These are phyloP conservation scores for Silene conica DNA, from an alignment of 148 eudicot genomes.

Conservation along the genomic window DNA sequence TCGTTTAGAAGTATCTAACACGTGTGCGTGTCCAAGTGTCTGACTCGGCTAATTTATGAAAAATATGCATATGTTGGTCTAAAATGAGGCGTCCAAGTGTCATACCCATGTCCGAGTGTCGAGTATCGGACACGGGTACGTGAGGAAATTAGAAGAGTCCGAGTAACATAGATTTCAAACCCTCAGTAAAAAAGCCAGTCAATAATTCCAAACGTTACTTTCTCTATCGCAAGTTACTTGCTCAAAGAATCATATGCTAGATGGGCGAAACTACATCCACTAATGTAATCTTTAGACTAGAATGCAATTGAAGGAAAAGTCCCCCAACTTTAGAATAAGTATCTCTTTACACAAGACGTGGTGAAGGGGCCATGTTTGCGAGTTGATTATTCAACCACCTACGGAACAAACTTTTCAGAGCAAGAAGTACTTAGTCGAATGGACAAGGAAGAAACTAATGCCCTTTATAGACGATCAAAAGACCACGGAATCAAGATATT, in stretches of 20 bases:
- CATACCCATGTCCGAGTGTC: too few relatives aligned
- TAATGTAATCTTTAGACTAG: slow-evolving; percentile 15
- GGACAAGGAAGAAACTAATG: slow-evolving; percentile 11
- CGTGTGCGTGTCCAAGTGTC: too few relatives aligned
- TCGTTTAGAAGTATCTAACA: too few relatives aligned
- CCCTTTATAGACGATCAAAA: slow-evolving; percentile 12
- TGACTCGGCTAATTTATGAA: too few relatives aligned
- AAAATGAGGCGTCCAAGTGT: too few relatives aligned
- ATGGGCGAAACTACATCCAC: slow-evolving; percentile 1
- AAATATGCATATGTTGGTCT: too few relatives aligned
- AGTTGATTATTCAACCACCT: not conserved
- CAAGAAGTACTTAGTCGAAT: slow-evolving; percentile 9
- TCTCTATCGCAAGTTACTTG: slow-evolving; percentile 4
- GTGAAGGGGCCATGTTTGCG: slow-evolving; percentile 11
- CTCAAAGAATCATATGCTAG: slow-evolving; percentile 22
- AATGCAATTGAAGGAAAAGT: slow-evolving; percentile 4
- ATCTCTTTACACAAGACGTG: slow-evolving; percentile 15
- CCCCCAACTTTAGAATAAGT: slow-evolving; percentile 17
- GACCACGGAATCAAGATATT: not conserved
- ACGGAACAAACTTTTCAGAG: slow-evolving; percentile 1
- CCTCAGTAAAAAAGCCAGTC: not conserved
- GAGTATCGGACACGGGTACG: too few relatives aligned
- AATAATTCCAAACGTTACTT: slow-evolving; percentile 5
- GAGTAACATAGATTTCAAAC: too few relatives aligned
- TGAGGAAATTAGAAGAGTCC: too few relatives aligned